These are phyloP conservation scores for Plasmodium coatneyi DNA, from an alignment of 169 alveolate genomes.

Conservation along the genomic window DNA sequence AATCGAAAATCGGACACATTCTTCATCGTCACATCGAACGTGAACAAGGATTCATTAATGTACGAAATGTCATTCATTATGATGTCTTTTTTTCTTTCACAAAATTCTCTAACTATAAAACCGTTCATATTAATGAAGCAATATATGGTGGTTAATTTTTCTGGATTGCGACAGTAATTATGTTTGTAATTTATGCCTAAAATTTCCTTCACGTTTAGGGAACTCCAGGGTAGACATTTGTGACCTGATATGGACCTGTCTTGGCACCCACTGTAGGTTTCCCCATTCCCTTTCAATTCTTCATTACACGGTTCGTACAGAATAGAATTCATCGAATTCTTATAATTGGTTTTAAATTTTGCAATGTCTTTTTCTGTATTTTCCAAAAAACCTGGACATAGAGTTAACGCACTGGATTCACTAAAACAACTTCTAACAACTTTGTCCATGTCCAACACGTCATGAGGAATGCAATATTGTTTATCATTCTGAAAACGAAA, in stretches of 20 bases:
- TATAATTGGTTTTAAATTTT: neutral
- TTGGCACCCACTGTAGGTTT: conserved; percentile 30
- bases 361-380: neutral
- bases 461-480: conserved; percentile 65
- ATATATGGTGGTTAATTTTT: neutral
- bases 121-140: conserved; percentile 38
- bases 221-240: conserved; percentile 45
- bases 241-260: conserved; percentile 19
- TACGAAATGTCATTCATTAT: conserved; percentile 16
- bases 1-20: conserved; percentile 73
- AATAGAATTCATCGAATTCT: neutral
- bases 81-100: conserved; percentile 1
- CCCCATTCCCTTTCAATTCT: conserved; percentile 13
- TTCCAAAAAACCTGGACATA: conserved; percentile 25
- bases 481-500: neutral
- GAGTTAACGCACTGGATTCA: neutral
- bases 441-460: conserved; percentile 4
- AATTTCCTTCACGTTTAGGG: neutral
- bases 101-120: conserved; percentile 20
- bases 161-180: conserved; percentile 69
- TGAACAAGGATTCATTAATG: neutral
- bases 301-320: conserved; percentile 21
- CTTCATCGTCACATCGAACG: conserved; percentile 53
- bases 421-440: neutral
- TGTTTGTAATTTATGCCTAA: neutral